These are phyloP conservation scores for Amoebophrya sp. DNA, from an alignment of 169 alveolate species.

Conservation along the genomic window DNA sequence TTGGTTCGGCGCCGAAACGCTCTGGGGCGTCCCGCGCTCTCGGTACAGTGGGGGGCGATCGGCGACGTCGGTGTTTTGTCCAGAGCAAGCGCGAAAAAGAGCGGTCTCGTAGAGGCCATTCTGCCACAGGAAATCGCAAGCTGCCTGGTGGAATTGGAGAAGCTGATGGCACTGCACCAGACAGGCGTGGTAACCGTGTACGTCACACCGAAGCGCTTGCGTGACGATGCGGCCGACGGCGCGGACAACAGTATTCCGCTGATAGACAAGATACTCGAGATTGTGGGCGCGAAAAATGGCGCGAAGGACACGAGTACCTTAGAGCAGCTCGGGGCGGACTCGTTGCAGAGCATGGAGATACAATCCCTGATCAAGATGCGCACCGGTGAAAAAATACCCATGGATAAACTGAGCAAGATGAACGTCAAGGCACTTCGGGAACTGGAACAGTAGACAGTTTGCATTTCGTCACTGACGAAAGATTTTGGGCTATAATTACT, in stretches of 20 bases:
- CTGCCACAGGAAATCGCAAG: not conserved
- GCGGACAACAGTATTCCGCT: not conserved
- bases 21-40: not conserved
- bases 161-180: not conserved
- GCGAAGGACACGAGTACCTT: not conserved
- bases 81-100: not conserved
- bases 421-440: not conserved
- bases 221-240: not conserved
- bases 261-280: not conserved
- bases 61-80: conserved; percentile 6
- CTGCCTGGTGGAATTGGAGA: not conserved
- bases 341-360: conserved; percentile 3
- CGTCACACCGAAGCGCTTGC: not conserved
- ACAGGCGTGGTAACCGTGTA: not conserved
- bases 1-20: not conserved
- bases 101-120: not conserved
- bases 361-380: conserved; percentile 21
- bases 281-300: not conserved
- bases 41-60: conserved; percentile 14
- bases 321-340: not conserved
- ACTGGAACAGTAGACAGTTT: not conserved
- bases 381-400: not conserved
- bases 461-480: too few relatives aligned
- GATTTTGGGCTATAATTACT: too few relatives aligned
- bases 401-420: not conserved